Evolutionary conservation across 2,329 filamentous ascomycete genomes (phyloP).

Genomic region (Diaporthe vaccinii): DNA sequence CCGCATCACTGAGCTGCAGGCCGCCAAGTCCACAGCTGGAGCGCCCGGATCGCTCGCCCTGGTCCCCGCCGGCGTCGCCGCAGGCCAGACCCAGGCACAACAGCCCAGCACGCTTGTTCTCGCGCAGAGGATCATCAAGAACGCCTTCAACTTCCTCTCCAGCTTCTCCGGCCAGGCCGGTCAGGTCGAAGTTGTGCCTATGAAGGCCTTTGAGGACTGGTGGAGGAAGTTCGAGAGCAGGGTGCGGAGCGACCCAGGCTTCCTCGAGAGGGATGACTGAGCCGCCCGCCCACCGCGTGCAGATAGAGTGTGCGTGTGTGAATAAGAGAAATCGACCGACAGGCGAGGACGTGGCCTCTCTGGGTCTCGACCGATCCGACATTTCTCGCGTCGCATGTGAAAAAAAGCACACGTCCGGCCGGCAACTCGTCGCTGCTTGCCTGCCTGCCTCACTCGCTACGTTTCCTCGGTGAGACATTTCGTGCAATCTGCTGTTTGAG

Average conservation of each 20-base stretch:
- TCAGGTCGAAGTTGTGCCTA: constrained; percentile 85
- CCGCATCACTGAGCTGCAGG: constrained; percentile 73
- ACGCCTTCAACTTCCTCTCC: constrained; percentile 96
- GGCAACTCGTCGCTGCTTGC: constrained; percentile 1
- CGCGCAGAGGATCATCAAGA: constrained; percentile 94
- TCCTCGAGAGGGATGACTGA: constrained; percentile 76
- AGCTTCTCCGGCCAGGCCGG: constrained; percentile 80
- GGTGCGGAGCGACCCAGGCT: constrained; percentile 87
- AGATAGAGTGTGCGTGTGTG: background rate
- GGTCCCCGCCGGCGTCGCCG: constrained; percentile 42
- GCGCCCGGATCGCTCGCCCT: constrained; percentile 43
- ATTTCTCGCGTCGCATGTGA: constrained; percentile 2
- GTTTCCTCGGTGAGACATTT: background rate
- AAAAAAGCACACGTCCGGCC: constrained; percentile 8
- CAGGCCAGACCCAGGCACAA: constrained; percentile 42
- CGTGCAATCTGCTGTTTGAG: background rate
- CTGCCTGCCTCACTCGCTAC: background rate
- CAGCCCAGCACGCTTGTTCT: constrained; percentile 79
- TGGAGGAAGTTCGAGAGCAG: constrained; percentile 96
- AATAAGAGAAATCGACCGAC: background rate
- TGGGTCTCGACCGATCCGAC: background rate
- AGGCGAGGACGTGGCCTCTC: background rate
- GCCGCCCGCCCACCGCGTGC: background rate
- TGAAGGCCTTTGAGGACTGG: constrained; percentile 97
- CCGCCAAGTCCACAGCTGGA: constrained; percentile 49